These are phyloP conservation scores for Stemphylium lycopersici DNA, from an alignment of 2,329 filamentous ascomycete genomes.

Conservation along the genomic window DNA sequence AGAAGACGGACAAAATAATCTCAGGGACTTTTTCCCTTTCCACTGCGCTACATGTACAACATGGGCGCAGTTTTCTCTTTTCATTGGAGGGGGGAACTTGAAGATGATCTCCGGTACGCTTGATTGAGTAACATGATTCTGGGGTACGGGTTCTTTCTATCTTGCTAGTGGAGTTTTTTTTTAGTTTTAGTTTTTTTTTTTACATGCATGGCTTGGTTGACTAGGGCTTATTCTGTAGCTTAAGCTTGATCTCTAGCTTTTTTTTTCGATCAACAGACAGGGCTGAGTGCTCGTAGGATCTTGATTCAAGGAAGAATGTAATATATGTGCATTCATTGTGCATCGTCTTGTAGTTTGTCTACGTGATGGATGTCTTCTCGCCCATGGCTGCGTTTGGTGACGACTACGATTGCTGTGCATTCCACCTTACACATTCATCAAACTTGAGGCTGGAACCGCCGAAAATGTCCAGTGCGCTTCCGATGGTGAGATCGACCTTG, in stretches of 20 bases:
- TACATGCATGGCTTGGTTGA: constrained; percentile 1
- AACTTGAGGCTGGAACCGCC: constrained; percentile 86
- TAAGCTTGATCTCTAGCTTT: constrained; percentile 1
- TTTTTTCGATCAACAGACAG: not conserved
- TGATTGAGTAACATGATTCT: constrained; percentile 17
- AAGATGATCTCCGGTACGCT: constrained; percentile 6
- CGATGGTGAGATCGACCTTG: constrained; percentile 91
- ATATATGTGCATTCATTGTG: not conserved
- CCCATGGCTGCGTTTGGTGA: no score
- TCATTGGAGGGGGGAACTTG: not conserved
- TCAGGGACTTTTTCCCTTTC: not conserved
- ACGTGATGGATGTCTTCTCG: no score
- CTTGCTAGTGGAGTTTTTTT: constrained; percentile 8
- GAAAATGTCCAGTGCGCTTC: constrained; percentile 95
- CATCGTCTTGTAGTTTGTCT: not conserved
- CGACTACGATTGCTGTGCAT: constrained; percentile 52
- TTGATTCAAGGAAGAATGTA: constrained; percentile 5
- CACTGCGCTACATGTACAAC: no score
- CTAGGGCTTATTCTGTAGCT: constrained; percentile 1
- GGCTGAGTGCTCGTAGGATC: not conserved
- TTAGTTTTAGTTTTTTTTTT: no score
- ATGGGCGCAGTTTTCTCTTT: constrained; percentile 1
- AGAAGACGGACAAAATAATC: not conserved
- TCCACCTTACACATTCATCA: constrained; percentile 90
- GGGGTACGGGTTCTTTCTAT: constrained; percentile 1